phyloP scores from a whole-genome alignment of 805 yeast species.

The Ogataea nitratoaversa region DNA sequence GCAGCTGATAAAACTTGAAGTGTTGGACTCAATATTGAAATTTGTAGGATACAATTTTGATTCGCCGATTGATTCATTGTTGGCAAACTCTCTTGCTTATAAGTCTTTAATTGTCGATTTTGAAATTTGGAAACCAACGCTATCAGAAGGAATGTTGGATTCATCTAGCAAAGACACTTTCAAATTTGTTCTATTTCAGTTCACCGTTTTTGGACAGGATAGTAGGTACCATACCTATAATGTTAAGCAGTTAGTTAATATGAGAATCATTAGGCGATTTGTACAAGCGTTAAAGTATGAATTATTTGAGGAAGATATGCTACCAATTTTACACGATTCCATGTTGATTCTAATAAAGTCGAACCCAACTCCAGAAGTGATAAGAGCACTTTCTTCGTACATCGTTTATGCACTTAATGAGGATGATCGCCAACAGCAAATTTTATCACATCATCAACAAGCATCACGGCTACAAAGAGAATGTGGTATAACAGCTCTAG shows the following conservation, averaged over 20 bases:
- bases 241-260: constrained; percentile 44
- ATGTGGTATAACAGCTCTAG: constrained; percentile 34
- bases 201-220: constrained; percentile 49
- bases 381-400: constrained; percentile 49
- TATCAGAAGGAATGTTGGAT: constrained; percentile 15
- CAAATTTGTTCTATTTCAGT: constrained; percentile 52
- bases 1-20: constrained; percentile 34
- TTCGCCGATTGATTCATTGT: constrained; percentile 51
- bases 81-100: constrained; percentile 55
- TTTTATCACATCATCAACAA: not conserved
- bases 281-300: constrained; percentile 46
- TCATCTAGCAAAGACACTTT: constrained; percentile 37
- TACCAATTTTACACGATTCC: constrained; percentile 36
- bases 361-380: constrained; percentile 50
- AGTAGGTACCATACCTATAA: constrained; percentile 52
- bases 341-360: constrained; percentile 37
- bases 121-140: constrained; percentile 46
- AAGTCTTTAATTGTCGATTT: constrained; percentile 57
- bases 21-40: constrained; percentile 45
- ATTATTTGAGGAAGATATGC: constrained; percentile 33
- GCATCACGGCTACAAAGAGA: constrained; percentile 14
- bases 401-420: constrained; percentile 44
- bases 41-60: constrained; percentile 53
- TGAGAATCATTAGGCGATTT: constrained; percentile 43
- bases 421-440: constrained; percentile 12